These are phyloP conservation scores for Tolypocladium cylindrosporum DNA, from an alignment of 2,329 filamentous ascomycete species.

Conservation along the genomic window DNA sequence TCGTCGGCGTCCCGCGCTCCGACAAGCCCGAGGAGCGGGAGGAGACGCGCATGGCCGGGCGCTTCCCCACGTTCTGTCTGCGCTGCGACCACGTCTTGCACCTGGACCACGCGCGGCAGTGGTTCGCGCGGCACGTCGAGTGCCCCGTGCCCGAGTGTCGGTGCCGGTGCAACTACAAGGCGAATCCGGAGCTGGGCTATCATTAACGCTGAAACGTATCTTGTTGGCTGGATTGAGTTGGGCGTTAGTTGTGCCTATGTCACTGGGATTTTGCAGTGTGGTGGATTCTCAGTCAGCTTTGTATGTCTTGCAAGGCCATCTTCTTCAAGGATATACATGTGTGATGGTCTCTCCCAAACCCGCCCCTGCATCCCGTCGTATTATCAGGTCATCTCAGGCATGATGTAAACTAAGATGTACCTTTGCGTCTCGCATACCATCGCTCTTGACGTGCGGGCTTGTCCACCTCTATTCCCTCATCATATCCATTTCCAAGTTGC, in stretches of 20 bases:
- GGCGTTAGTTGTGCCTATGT: not conserved
- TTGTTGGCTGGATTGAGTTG: not conserved
- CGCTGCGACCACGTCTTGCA: conserved; percentile 60
- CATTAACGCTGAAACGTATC: conserved; percentile 12
- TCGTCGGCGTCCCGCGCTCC: conserved; percentile 54
- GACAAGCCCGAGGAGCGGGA: conserved; percentile 43
- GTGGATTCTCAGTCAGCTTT: not conserved
- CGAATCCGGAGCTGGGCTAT: conserved; percentile 50
- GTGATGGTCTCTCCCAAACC: not conserved
- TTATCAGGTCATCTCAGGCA: not conserved
- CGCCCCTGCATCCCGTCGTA: not conserved
- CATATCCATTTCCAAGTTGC: not conserved
- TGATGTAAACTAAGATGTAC: not conserved
- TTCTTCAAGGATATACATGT: not conserved
- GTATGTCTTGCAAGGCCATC: not conserved
- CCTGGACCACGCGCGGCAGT: conserved; percentile 55
- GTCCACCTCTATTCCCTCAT: not conserved
- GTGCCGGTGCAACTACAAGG: conserved; percentile 52
- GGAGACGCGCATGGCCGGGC: conserved; percentile 39
- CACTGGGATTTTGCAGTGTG: not conserved
- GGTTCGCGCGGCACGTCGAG: conserved; percentile 55
- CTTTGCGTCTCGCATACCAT: not conserved
- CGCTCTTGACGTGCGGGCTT: not conserved
- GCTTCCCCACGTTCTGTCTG: conserved; percentile 60
- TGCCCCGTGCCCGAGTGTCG: conserved; percentile 61